Percentiles rank a stretch among this genome's conserved stretches.
These are phyloP conservation scores for Podaxis sp. DNA, from an alignment of 768 basidiomycete genomes.

Conservation along the genomic window DNA sequence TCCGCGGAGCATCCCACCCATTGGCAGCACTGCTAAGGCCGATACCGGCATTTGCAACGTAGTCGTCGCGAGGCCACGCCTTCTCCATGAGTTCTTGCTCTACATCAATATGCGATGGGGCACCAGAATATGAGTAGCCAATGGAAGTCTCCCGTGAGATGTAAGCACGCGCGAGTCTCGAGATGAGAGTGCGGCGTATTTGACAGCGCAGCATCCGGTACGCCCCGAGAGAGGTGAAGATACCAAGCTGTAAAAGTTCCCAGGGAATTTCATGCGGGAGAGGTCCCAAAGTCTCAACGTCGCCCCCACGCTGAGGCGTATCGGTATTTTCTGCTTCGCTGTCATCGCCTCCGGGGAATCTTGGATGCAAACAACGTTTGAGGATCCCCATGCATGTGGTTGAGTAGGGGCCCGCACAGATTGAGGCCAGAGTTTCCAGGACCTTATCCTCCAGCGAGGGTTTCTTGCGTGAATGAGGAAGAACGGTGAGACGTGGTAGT, in stretches of 20 bases:
- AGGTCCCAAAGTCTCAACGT: background rate
- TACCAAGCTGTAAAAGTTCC: constrained; percentile 22
- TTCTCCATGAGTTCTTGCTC: constrained; percentile 64
- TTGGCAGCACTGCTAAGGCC: constrained; percentile 27
- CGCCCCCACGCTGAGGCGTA: constrained; percentile 4
- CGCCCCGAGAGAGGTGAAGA: constrained; percentile 52
- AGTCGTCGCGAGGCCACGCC: constrained; percentile 69
- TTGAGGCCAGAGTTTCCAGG: constrained; percentile 47
- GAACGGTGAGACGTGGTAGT: constrained; percentile 63
- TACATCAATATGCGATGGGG: constrained; percentile 54
- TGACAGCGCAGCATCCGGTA: constrained; percentile 59
- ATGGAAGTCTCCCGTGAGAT: constrained; percentile 50
- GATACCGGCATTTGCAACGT: constrained; percentile 18
- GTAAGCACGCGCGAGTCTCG: constrained; percentile 63
- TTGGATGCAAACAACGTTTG: constrained; percentile 53
- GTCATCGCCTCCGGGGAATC: constrained; percentile 18
- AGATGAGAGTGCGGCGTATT: constrained; percentile 56
- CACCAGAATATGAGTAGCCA: constrained; percentile 56
- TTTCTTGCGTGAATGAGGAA: constrained; percentile 30
- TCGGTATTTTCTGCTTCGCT: background rate
- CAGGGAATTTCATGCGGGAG: background rate
- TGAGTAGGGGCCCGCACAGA: constrained; percentile 64
- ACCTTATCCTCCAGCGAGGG: constrained; percentile 49
- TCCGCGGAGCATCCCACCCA: constrained; percentile 61
- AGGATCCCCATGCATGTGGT: constrained; percentile 61